Evolutionary conservation across 1,139 yeast genomes (phyloP), one percentile per base, ranked within the genome.

Genomic region (Pichia kudriavzevii): DNA sequence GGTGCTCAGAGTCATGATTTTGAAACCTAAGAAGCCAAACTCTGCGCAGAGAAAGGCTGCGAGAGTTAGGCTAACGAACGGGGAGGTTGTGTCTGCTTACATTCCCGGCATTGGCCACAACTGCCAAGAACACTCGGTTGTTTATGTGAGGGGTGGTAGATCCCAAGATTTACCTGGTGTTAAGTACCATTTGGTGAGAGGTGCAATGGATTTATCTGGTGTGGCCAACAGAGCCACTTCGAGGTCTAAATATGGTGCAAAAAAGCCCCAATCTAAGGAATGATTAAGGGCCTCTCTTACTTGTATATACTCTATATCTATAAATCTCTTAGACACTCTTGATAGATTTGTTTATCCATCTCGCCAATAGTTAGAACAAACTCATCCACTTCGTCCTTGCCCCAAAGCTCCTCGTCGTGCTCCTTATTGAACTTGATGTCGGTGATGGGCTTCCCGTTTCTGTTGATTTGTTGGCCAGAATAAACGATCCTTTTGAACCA

Each of bases 101-200:
- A 91, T 93, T 41, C 96, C 97, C 10, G 99, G 99, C 39, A 97
- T 91, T 56, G 98, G 99, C 17, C 98, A 93, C 61, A 91, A 91
- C 55, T 91, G 94, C 28, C 97, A 91, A 64, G 99, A 93, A 61
- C 99, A 93, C 63, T 85, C 94, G 55, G 94, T 91, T 37, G 97
- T 93, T 2, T 74, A 79, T 38, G 94, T 93, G 2, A 75, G 98
- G 59, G 99, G 99, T 18, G 99, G 98, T 13, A 78, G 96, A 69
- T 87, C 87, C 35, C 96, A 88, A 58, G 99, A 93, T 78, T 69
- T 91, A 53, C 98, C 98, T 16, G 99, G 99, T 70, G 96, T 91
- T 31, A 88, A 87, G 58, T 91, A 93, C 61, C 91, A 84, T 61
- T 70, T 87, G 53, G 84, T 91, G 20, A 77, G 99, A 64, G 99